phyloP scores from a whole-genome alignment of 2,329 filamentous ascomycete species.

The Zalaria obscura region DNA sequence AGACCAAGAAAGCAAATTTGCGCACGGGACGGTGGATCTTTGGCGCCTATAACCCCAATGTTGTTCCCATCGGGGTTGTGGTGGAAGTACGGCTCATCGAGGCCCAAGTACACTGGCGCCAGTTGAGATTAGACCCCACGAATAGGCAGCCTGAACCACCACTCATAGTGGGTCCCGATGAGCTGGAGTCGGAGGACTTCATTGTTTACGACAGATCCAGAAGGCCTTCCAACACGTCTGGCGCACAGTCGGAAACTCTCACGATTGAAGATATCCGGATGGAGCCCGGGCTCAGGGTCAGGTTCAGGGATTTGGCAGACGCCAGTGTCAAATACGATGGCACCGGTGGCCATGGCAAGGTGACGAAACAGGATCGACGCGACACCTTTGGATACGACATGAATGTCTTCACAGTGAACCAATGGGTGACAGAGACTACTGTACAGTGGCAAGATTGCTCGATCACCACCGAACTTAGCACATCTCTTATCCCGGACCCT shows the following conservation, averaged over 20 bases:
- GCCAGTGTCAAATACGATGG: conserved; percentile 39
- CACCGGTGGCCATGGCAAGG: conserved; percentile 21
- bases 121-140: conserved; percentile 18
- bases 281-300: conserved; percentile 24
- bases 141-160: conserved; percentile 9
- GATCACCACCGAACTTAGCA: conserved; percentile 31
- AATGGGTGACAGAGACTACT: conserved; percentile 33
- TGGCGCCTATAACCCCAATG: conserved; percentile 36
- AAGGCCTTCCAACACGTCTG: not conserved
- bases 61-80: conserved; percentile 36
- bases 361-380: conserved; percentile 30
- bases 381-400: conserved; percentile 42
- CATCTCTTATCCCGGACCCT: conserved; percentile 33
- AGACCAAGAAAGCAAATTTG: conserved; percentile 37
- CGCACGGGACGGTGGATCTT: conserved; percentile 38
- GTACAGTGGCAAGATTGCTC: conserved; percentile 47
- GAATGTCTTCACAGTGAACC: conserved; percentile 40
- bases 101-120: conserved; percentile 39
- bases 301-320: conserved; percentile 38
- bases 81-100: conserved; percentile 32
- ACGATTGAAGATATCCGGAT: conserved; percentile 20
- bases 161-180: conserved; percentile 14
- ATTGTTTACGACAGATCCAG: conserved; percentile 27
- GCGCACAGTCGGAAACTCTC: conserved; percentile 7
- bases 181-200: conserved; percentile 28